These are phyloP conservation scores for Diversispora epigaea DNA, from an alignment of 192 early-diverging fungal genomes.

Conservation along the genomic window DNA sequence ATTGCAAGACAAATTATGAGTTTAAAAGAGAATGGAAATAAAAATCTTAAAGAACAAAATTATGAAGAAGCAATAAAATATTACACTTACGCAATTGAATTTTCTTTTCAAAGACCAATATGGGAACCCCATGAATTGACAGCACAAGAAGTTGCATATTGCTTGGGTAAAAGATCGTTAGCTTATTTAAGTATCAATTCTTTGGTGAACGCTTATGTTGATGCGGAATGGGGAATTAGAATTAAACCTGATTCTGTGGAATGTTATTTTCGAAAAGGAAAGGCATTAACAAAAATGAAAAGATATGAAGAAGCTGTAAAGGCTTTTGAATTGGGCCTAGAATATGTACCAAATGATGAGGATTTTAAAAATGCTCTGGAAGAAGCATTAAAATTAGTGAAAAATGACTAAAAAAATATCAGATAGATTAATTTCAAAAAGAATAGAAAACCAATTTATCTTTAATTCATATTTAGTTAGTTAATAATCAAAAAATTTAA, in stretches of 20 bases:
- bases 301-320: conserved; percentile 77
- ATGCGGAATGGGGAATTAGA: conserved; percentile 66
- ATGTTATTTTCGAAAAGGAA: conserved; percentile 76
- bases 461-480: too few species aligned
- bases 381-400: conserved; percentile 41
- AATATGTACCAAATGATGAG: conserved; percentile 70
- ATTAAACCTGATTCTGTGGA: conserved; percentile 72
- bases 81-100: conserved; percentile 86
- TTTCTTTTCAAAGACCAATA: conserved; percentile 68
- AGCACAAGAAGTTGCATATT: conserved; percentile 63
- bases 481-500: too few species aligned
- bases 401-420: neutral
- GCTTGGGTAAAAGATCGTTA: conserved; percentile 67
- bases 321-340: conserved; percentile 77
- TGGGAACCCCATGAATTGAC: conserved; percentile 71
- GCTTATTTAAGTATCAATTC: conserved; percentile 63
- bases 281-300: conserved; percentile 80
- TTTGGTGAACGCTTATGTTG: conserved; percentile 69
- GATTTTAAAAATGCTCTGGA: conserved; percentile 77
- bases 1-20: conserved; percentile 56
- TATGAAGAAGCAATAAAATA: conserved; percentile 79
- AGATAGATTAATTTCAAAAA: too few species aligned
- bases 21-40: conserved; percentile 81
- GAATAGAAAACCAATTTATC: too few species aligned
- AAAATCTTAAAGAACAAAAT: conserved; percentile 76